Conservation (phyloP, 2,329 filamentous ascomycete species). For the Beauveria australis region DNA sequence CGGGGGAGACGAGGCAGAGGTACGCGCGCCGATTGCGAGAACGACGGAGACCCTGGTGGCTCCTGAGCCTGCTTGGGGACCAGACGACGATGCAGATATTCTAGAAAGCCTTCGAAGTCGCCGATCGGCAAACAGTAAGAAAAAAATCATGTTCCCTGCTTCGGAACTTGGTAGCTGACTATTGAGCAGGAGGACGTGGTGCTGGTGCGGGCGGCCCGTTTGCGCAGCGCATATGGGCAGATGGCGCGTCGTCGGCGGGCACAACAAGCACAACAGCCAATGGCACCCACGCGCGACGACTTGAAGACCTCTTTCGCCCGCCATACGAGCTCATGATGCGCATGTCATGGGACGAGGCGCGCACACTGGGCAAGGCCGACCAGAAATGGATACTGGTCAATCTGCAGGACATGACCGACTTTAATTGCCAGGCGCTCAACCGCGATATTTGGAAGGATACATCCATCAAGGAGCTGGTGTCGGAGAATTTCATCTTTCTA, state of each 20-base stretch:
- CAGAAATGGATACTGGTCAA: constrained; percentile 96
- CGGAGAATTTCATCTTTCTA: constrained; percentile 90
- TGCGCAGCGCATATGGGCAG: constrained; percentile 31
- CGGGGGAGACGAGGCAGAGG: constrained; percentile 45
- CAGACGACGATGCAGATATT: constrained; percentile 48
- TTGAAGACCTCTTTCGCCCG: constrained; percentile 87
- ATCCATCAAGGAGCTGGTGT: constrained; percentile 68
- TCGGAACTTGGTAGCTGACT: constrained; percentile 4
- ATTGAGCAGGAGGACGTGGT: constrained; percentile 1
- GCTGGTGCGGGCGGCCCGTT: constrained; percentile 26
- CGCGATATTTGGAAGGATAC: constrained; percentile 92
- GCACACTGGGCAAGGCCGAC: constrained; percentile 75
- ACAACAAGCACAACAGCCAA: constrained; percentile 32
- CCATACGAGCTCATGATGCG: constrained; percentile 83
- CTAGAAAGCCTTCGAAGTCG: constrained; percentile 55
- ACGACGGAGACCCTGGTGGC: constrained; percentile 88
- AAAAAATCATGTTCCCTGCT: neutral
- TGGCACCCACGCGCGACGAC: constrained; percentile 60
- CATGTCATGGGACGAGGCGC: constrained; percentile 73
- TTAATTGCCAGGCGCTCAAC: constrained; percentile 90
- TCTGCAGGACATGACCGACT: constrained; percentile 86
- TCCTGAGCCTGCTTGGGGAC: constrained; percentile 44
- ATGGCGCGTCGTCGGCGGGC: constrained; percentile 17
- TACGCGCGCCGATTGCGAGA: constrained; percentile 83
- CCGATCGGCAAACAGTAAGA: constrained; percentile 26